These are phyloP conservation scores for Apiotrichum gracile DNA, from an alignment of 1,284 basidiomycete species.

Conservation along the genomic window DNA sequence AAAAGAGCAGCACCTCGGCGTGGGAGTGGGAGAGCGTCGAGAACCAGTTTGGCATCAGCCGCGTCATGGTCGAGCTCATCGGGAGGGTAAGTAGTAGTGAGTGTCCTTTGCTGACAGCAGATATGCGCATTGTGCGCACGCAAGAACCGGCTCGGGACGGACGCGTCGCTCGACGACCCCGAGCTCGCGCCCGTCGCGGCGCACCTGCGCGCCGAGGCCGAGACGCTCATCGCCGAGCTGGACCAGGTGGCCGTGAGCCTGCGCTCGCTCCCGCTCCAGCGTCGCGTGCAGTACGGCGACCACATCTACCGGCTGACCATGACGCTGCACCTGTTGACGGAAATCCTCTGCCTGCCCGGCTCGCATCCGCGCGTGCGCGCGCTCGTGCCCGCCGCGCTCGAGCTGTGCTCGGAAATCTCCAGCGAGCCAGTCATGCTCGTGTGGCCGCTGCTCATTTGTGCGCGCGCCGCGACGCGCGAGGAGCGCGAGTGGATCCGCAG, in stretches of 20 bases:
- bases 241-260: slow-evolving; percentile 7
- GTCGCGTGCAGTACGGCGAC: slow-evolving; percentile 16
- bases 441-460: slow-evolving; percentile 16
- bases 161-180: background rate
- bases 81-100: slow-evolving; percentile 8
- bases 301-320: slow-evolving; percentile 18
- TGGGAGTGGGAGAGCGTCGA: slow-evolving; percentile 20
- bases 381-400: slow-evolving; percentile 1
- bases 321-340: slow-evolving; percentile 11
- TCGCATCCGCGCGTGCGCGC: background rate
- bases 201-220: slow-evolving; percentile 3
- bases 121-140: slow-evolving; percentile 1
- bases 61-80: slow-evolving; percentile 17
- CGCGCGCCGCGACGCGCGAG: background rate
- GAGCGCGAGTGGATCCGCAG: slow-evolving; percentile 2
- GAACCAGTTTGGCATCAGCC: slow-evolving; percentile 17
- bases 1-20: background rate
- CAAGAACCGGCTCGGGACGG: slow-evolving; percentile 5
- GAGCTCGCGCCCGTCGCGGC: slow-evolving; percentile 8
- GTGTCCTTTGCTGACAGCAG: background rate
- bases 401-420: slow-evolving; percentile 20
- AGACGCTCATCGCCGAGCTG: slow-evolving; percentile 6
- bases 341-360: slow-evolving; percentile 8
- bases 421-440: slow-evolving; percentile 17
- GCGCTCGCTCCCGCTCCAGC: slow-evolving; percentile 3